Evolutionary conservation across 2,329 filamentous ascomycete species (phyloP).

Genomic region (Calonectria crousiana): DNA sequence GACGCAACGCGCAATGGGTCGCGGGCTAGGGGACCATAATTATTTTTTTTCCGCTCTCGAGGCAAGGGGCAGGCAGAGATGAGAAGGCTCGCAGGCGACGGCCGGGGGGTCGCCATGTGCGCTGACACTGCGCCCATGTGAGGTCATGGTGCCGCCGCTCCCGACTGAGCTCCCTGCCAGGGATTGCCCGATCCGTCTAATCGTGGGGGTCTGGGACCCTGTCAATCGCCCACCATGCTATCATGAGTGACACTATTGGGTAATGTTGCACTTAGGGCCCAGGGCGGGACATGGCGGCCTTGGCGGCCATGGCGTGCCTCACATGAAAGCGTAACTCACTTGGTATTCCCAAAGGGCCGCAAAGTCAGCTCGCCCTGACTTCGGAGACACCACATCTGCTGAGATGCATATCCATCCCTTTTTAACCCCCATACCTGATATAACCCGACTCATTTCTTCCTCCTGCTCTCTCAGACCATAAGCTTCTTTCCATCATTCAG

Average conservation of each 20-base stretch:
- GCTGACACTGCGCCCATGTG: conserved; percentile 37
- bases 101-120: conserved; percentile 31
- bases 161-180: conserved; percentile 33
- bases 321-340: conserved; percentile 20
- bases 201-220: conserved; percentile 44
- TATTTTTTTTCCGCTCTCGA: background rate
- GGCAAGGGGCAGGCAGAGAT: conserved; percentile 16
- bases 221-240: conserved; percentile 44
- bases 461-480: background rate
- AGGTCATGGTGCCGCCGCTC: conserved; percentile 34
- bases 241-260: conserved; percentile 44
- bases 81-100: conserved; percentile 17
- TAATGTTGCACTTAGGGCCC: conserved; percentile 24
- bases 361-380: conserved; percentile 12
- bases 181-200: conserved; percentile 40
- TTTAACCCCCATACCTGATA: background rate
- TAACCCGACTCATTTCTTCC: background rate
- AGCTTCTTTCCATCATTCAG: background rate
- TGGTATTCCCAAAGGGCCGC: conserved; percentile 7
- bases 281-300: conserved; percentile 17
- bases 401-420: conserved; percentile 18
- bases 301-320: conserved; percentile 33
- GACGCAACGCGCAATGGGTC: background rate
- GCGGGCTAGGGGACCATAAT: background rate
- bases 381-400: conserved; percentile 9